Evolutionary conservation across 1,284 basidiomycete genomes (phyloP).

Genomic region (Ganoderma lingzhi): DNA sequence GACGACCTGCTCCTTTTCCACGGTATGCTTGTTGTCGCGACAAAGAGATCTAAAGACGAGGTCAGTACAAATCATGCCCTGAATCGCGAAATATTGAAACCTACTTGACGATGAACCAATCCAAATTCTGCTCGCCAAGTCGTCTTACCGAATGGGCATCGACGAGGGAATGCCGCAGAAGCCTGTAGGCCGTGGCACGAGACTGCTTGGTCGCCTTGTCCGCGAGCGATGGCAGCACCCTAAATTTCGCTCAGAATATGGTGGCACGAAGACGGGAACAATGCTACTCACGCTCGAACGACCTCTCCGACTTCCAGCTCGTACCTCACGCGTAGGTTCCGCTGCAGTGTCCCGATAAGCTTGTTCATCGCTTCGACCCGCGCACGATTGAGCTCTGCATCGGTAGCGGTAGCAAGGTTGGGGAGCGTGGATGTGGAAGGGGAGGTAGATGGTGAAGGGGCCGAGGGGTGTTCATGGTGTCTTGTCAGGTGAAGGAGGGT

Average conservation of each 20-base stretch:
- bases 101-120: slow-evolving; percentile 91
- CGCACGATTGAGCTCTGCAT: slow-evolving; percentile 60
- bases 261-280: not conserved
- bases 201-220: slow-evolving; percentile 80
- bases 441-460: slow-evolving; percentile 52
- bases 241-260: slow-evolving; percentile 41
- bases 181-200: slow-evolving; percentile 88
- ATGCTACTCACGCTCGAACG: slow-evolving; percentile 67
- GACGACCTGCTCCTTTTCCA: slow-evolving; percentile 95
- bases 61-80: not conserved
- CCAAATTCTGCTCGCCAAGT: slow-evolving; percentile 70
- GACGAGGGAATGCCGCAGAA: slow-evolving; percentile 84
- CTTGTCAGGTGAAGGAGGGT: slow-evolving; percentile 49
- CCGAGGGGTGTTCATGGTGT: slow-evolving; percentile 21
- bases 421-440: slow-evolving; percentile 50
- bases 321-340: slow-evolving; percentile 79
- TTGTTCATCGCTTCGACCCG: slow-evolving; percentile 71
- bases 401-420: slow-evolving; percentile 44
- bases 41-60: slow-evolving; percentile 71
- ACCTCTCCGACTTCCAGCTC: slow-evolving; percentile 78
- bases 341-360: slow-evolving; percentile 76
- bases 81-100: slow-evolving; percentile 27
- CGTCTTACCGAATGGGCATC: slow-evolving; percentile 71
- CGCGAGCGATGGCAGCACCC: slow-evolving; percentile 78
- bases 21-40: slow-evolving; percentile 83